Conservation (phyloP, 2,329 filamentous ascomycete species). For the Trichoderma asperellum region DNA sequence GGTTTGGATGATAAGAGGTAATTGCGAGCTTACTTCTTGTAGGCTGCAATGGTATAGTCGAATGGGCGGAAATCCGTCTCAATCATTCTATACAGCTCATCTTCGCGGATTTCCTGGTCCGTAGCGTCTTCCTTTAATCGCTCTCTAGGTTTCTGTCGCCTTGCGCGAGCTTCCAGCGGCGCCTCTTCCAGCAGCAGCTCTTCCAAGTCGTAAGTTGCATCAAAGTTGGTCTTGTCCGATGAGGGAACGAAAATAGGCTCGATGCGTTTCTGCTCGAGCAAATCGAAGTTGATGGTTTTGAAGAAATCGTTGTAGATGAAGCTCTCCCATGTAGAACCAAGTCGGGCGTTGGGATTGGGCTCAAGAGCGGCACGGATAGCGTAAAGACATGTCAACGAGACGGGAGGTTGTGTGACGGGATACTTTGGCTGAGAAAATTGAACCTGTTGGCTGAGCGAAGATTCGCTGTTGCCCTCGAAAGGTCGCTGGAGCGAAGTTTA, state of each 20-base stretch:
- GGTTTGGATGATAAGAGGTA: not conserved
- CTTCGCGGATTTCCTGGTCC: constrained; percentile 90
- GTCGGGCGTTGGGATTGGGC: constrained; percentile 75
- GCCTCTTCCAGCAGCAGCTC: constrained; percentile 93
- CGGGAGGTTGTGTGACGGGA: constrained; percentile 88
- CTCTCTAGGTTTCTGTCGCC: constrained; percentile 91
- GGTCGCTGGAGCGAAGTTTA: constrained; percentile 64
- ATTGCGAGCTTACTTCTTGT: constrained; percentile 64
- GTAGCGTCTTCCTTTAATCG: constrained; percentile 92
- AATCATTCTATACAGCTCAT: constrained; percentile 92
- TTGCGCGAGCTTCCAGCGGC: constrained; percentile 86
- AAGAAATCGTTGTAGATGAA: constrained; percentile 93
- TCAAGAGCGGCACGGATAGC: constrained; percentile 85
- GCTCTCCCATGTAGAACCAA: constrained; percentile 84
- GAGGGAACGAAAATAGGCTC: constrained; percentile 91
- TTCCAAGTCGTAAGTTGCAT: constrained; percentile 96
- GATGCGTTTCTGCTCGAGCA: constrained; percentile 82
- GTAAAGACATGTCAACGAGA: constrained; percentile 85
- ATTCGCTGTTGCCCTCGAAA: constrained; percentile 88
- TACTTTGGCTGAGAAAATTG: constrained; percentile 81
- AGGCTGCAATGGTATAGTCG: constrained; percentile 85
- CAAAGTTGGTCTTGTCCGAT: constrained; percentile 98
- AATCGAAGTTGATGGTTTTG: constrained; percentile 78
- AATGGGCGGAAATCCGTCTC: constrained; percentile 93
- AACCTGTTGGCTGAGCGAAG: constrained; percentile 78